Percentiles rank a stretch among this genome's conserved stretches.
Conservation (phyloP, 2,329 filamentous ascomycete species). For the Colletotrichum sp. region DNA sequence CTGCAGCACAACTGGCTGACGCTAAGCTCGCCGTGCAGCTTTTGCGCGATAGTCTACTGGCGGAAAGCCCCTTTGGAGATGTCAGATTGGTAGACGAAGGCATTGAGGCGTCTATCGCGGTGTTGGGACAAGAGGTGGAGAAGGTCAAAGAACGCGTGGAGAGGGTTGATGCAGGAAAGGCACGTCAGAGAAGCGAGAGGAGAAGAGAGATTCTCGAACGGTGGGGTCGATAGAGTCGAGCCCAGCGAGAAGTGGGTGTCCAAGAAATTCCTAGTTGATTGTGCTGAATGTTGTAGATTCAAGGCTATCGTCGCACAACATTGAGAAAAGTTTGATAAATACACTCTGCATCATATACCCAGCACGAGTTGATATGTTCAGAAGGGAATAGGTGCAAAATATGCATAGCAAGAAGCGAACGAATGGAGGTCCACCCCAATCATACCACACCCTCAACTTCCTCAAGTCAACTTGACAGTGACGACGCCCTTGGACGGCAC, state of each 20-base stretch:
- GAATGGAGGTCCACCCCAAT: background rate
- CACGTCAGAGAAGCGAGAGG: slow-evolving; percentile 47
- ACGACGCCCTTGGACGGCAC: slow-evolving; percentile 26
- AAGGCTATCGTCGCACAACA: too few relatives aligned
- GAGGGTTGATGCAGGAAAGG: slow-evolving; percentile 39
- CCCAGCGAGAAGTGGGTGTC: background rate
- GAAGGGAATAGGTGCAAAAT: background rate
- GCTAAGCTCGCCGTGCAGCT: slow-evolving; percentile 52
- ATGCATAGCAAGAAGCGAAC: background rate
- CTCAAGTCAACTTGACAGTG: slow-evolving; percentile 25
- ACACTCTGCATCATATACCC: too few relatives aligned
- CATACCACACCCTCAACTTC: background rate
- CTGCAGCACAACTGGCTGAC: slow-evolving; percentile 50
- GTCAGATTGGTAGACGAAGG: slow-evolving; percentile 58
- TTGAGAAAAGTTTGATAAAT: too few relatives aligned
- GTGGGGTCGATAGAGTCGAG: slow-evolving; percentile 35
- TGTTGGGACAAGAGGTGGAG: slow-evolving; percentile 50
- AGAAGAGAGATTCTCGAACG: slow-evolving; percentile 53
- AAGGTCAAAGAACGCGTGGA: slow-evolving; percentile 43
- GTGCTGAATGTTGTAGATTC: background rate
- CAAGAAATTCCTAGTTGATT: background rate
- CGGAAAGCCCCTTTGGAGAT: slow-evolving; percentile 52
- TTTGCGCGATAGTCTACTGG: slow-evolving; percentile 56
- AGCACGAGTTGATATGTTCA: background rate
- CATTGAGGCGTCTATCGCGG: slow-evolving; percentile 54